Evolutionary conservation across 441 rosid genomes (phyloP).

Genomic region (Bocquillonia castaneifolia): DNA sequence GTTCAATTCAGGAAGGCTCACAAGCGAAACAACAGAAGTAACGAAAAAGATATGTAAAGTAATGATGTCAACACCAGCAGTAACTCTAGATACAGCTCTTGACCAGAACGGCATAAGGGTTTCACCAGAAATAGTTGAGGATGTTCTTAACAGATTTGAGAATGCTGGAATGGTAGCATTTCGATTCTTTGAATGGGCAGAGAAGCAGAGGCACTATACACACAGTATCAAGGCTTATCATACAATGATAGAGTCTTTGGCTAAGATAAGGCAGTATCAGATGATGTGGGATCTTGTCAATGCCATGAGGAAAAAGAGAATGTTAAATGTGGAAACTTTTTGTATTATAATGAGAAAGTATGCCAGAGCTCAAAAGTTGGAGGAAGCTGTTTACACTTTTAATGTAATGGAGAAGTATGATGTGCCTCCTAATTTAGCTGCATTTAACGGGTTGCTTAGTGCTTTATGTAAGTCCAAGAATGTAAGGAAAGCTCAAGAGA

Average conservation of each 20-base stretch:
- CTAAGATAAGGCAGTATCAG: slow-evolving; percentile 77
- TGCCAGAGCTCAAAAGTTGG: slow-evolving; percentile 67
- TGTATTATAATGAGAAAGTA: slow-evolving; percentile 88
- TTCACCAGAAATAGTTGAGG: slow-evolving; percentile 55
- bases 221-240: slow-evolving; percentile 71
- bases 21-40: slow-evolving; percentile 24
- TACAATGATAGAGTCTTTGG: slow-evolving; percentile 60
- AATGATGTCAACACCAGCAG: slow-evolving; percentile 54
- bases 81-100: slow-evolving; percentile 60
- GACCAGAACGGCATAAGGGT: slow-evolving; percentile 63
- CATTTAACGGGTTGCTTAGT: slow-evolving; percentile 74
- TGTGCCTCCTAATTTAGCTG: slow-evolving; percentile 54
- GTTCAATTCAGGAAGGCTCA: background rate
- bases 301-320: slow-evolving; percentile 57
- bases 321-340: slow-evolving; percentile 69
- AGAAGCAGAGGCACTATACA: slow-evolving; percentile 61
- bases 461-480: slow-evolving; percentile 84
- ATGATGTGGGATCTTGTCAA: slow-evolving; percentile 84
- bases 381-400: slow-evolving; percentile 74
- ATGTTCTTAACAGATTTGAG: slow-evolving; percentile 55
- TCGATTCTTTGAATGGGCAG: slow-evolving; percentile 84
- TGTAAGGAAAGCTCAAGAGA: slow-evolving; percentile 85
- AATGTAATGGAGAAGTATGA: slow-evolving; percentile 81
- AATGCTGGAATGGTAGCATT: slow-evolving; percentile 81
- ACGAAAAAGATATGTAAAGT: slow-evolving; percentile 48